phyloP scores from a whole-genome alignment of 345 rosid species.

The Diplotaxis tenuifolia region DNA sequence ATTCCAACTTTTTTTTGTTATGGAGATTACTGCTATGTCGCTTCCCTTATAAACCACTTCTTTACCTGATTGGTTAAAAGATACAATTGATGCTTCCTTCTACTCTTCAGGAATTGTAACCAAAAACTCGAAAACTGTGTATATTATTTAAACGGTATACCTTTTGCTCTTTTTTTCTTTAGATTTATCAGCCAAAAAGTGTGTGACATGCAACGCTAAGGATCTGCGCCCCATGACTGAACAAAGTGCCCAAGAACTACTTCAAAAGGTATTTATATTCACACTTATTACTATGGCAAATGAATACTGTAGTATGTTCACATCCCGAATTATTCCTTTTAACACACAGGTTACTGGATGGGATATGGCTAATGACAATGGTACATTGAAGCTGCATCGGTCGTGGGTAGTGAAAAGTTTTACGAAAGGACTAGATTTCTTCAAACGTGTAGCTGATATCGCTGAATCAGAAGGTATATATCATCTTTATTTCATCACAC shows the following conservation, averaged over 20 bases:
- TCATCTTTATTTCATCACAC: background rate
- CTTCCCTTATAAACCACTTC: background rate
- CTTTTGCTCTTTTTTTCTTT: slow-evolving; percentile 12
- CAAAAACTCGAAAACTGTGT: slow-evolving; percentile 3
- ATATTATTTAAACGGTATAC: background rate
- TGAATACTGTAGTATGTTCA: background rate
- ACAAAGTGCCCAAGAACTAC: slow-evolving; percentile 57
- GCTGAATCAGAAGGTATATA: slow-evolving; percentile 84
- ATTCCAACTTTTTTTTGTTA: background rate
- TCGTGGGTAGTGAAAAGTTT: slow-evolving; percentile 80
- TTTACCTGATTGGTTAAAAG: background rate
- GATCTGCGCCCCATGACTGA: slow-evolving; percentile 78
- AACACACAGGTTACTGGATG: slow-evolving; percentile 71
- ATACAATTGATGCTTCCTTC: background rate
- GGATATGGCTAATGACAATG: slow-evolving; percentile 71
- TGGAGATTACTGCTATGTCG: background rate
- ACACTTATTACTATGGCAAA: background rate
- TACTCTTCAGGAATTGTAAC: background rate
- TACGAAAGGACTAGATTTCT: slow-evolving; percentile 77
- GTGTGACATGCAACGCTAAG: slow-evolving; percentile 84
- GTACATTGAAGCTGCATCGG: slow-evolving; percentile 60
- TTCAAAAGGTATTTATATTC: slow-evolving; percentile 58
- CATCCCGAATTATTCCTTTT: background rate
- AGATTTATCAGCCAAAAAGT: slow-evolving; percentile 79
- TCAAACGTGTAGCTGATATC: slow-evolving; percentile 64